A percentile compares a stretch with the other conserved stretches of the same genome.
phyloP scores from a whole-genome alignment of 768 basidiomycete genomes.

The Phaeotremella fagi region DNA sequence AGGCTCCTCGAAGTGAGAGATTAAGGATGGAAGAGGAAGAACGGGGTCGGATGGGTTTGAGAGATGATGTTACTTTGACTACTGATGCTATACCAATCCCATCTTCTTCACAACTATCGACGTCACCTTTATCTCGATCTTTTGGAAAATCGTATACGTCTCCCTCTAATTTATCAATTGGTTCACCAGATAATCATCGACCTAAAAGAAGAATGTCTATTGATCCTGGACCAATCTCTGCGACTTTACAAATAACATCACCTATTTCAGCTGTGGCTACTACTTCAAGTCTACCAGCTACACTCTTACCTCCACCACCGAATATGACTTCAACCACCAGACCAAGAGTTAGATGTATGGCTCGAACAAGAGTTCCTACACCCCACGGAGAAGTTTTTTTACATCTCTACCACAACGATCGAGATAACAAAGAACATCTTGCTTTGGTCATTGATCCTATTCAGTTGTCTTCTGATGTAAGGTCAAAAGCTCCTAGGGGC shows the following conservation, averaged over 20 bases:
- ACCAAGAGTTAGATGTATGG: conserved; percentile 85
- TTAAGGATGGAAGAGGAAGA: conserved; percentile 22
- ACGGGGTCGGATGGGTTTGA: background rate
- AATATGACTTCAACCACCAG: conserved; percentile 8
- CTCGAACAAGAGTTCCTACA: conserved; percentile 93
- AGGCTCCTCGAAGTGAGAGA: conserved; percentile 43
- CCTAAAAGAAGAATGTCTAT: conserved; percentile 41
- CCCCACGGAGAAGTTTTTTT: conserved; percentile 89
- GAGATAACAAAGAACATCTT: conserved; percentile 89
- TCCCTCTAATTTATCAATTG: no score
- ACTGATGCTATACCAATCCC: background rate
- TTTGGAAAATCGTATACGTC: background rate
- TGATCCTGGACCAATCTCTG: conserved; percentile 36
- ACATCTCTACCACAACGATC: conserved; percentile 89
- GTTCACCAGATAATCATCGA: conserved; percentile 1
- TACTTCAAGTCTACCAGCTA: conserved; percentile 4
- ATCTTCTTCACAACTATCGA: background rate
- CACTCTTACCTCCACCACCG: conserved; percentile 5
- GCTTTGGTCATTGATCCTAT: conserved; percentile 90
- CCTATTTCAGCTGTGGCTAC: conserved; percentile 2
- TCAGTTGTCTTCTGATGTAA: conserved; percentile 56
- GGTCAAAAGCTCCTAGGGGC: conserved; percentile 29
- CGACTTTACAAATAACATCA: conserved; percentile 29
- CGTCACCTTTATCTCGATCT: background rate
- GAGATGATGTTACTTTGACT: background rate